These are phyloP conservation scores for Huiozyma naganishii DNA, from an alignment of 805 yeast species.

Conservation along the genomic window DNA sequence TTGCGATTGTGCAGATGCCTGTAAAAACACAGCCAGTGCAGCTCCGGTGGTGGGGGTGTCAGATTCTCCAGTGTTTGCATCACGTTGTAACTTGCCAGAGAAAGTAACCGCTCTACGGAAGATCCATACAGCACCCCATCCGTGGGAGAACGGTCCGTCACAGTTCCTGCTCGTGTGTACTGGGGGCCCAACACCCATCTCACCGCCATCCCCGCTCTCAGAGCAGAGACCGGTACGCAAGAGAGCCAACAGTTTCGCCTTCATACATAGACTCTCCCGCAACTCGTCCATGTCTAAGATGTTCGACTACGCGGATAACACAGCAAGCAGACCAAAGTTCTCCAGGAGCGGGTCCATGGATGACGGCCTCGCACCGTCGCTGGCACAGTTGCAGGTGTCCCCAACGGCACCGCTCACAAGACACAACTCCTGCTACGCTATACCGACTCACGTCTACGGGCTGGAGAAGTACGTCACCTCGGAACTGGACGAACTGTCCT, in stretches of 20 bases:
- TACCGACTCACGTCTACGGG: slow-evolving; percentile 24
- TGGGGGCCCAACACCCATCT: too few species aligned
- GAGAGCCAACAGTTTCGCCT: slow-evolving; percentile 9
- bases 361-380: background rate
- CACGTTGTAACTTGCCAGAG: background rate
- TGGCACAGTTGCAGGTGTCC: background rate
- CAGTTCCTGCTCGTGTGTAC: too few species aligned
- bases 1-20: slow-evolving; percentile 14
- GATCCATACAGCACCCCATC: slow-evolving; percentile 3
- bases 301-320: background rate
- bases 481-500: slow-evolving; percentile 16
- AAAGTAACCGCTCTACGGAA: background rate
- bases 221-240: background rate
- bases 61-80: background rate
- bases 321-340: background rate
- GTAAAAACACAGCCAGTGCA: too few species aligned
- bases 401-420: background rate
- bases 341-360: background rate
- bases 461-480: slow-evolving; percentile 21
- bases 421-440: slow-evolving; percentile 9
- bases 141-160: background rate
- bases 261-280: slow-evolving; percentile 7
- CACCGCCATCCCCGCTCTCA: too few species aligned
- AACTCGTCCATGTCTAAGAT: background rate
- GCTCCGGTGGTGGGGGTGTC: background rate